Conservation (phyloP, 768 basidiomycete genomes). For the Porphyrellus cyaneotinctus region DNA sequence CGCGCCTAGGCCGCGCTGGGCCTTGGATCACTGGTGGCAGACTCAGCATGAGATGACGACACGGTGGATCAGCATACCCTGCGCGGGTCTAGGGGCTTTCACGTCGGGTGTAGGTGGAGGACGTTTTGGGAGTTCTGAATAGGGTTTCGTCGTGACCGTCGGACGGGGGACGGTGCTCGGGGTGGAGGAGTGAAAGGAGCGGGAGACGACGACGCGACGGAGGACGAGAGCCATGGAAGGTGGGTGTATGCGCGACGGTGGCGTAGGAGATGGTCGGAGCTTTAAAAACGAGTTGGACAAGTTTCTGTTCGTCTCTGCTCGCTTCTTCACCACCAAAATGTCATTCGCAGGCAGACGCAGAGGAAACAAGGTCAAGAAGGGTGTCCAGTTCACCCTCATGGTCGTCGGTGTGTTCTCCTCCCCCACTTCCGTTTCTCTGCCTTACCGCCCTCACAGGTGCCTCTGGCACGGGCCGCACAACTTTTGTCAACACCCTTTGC, state of each 20-base stretch:
- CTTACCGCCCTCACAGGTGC: slow-evolving; percentile 59
- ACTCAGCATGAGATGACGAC: neutral
- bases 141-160: slow-evolving; percentile 46
- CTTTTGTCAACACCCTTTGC: slow-evolving; percentile 99
- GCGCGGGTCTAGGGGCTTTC: neutral
- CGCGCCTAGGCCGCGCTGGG: slow-evolving; percentile 11
- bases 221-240: slow-evolving; percentile 3
- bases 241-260: slow-evolving; percentile 31
- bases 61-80: slow-evolving; percentile 6
- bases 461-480: slow-evolving; percentile 95
- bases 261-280: slow-evolving; percentile 30
- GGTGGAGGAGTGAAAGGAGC: slow-evolving; percentile 9
- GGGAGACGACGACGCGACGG: slow-evolving; percentile 10
- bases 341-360: slow-evolving; percentile 83
- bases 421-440: neutral
- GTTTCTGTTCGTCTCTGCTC: slow-evolving; percentile 32
- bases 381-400: slow-evolving; percentile 96
- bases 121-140: slow-evolving; percentile 53
- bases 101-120: slow-evolving; percentile 8
- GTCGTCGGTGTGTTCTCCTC: slow-evolving; percentile 76
- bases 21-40: neutral
- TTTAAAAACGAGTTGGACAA: slow-evolving; percentile 32
- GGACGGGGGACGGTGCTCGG: neutral
- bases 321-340: slow-evolving; percentile 44
- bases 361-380: slow-evolving; percentile 97